Base-by-base conservation (phyloP, 129 eudicot genomes). In the Chrysanthemum lavandulifolium region DNA sequence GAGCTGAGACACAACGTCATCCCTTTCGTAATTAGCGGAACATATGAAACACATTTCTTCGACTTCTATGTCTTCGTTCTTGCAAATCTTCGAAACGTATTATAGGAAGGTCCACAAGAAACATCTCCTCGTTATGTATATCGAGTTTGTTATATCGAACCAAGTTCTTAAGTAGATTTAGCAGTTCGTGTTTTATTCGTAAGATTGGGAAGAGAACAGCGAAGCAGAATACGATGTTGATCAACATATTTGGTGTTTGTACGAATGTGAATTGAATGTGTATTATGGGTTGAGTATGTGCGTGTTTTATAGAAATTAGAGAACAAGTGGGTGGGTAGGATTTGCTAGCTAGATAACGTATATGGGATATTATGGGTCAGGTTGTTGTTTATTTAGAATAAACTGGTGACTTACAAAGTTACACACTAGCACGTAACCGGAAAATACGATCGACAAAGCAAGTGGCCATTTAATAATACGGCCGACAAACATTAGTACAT, bases 31-130 rank as follows among this genome's bases (percentile, higher is more conserved):
- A 3, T 76, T 71, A 2, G 4, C 68, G 0, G 68, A 76, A 54
- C 80, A 76, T 11, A 76, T 67, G 62, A 68, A 58, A 54, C 80
- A 76, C 73, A 68, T 76, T 64, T 49, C 57, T 7, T 75, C 79
- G 1, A 45, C 75, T 7, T 61, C 75, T 71, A 14, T 57, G 63
- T 8, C 75, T 36, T 16, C 75, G 29, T 23, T 56, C 61, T 16
- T 56, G 61, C 21, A 56, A 16, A 56, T 56, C 61, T 11, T 56
- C 59, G 14, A 67, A 76, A 2, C 61, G 80, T n/a, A 67, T 57
- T 27, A 68, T 68, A 1, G 78, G 82, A 47, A 78, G 78, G 57
- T 72, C 82, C 45, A 65, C 50, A 13, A 7, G 57, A 16, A 10
- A 55, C 27, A 57, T 19, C 15, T 78, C 66, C 47, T 13, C 63